Evolutionary conservation across 768 basidiomycete species (phyloP).

Genomic region (Naganishia antarctica): DNA sequence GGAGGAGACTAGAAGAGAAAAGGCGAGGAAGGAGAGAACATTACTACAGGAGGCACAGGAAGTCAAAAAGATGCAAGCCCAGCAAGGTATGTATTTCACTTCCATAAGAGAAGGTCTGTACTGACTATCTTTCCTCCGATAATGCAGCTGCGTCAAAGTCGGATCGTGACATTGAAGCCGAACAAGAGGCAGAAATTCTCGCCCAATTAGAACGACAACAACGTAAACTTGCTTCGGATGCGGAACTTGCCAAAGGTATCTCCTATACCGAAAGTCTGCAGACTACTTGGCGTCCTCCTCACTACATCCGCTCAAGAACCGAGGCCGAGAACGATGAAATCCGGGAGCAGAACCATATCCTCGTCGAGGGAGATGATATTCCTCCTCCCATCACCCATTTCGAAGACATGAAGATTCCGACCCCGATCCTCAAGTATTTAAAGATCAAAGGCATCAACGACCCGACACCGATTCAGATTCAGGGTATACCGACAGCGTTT

Average conservation of each 20-base stretch:
- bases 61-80: constrained; percentile 75
- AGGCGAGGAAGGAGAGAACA: constrained; percentile 75
- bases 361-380: constrained; percentile 87
- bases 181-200: constrained; percentile 83
- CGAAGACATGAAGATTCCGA: constrained; percentile 98
- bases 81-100: constrained; percentile 59
- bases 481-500: constrained; percentile 93
- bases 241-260: constrained; percentile 89
- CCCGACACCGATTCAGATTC: constrained; percentile 94
- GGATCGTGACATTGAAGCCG: constrained; percentile 74
- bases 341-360: constrained; percentile 86
- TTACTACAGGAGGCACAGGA: constrained; percentile 90
- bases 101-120: background rate
- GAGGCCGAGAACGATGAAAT: constrained; percentile 67
- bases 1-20: constrained; percentile 69
- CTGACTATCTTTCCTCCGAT: constrained; percentile 42
- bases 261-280: constrained; percentile 79
- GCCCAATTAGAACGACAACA: constrained; percentile 79
- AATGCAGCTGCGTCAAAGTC: constrained; percentile 77
- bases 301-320: constrained; percentile 67
- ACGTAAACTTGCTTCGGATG: constrained; percentile 82
- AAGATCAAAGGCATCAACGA: constrained; percentile 74
- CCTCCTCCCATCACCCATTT: constrained; percentile 92
- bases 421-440: constrained; percentile 72
- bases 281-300: constrained; percentile 82